These are phyloP conservation scores for Didymella arachidicola DNA, from an alignment of 2,329 filamentous ascomycete genomes.

Conservation along the genomic window DNA sequence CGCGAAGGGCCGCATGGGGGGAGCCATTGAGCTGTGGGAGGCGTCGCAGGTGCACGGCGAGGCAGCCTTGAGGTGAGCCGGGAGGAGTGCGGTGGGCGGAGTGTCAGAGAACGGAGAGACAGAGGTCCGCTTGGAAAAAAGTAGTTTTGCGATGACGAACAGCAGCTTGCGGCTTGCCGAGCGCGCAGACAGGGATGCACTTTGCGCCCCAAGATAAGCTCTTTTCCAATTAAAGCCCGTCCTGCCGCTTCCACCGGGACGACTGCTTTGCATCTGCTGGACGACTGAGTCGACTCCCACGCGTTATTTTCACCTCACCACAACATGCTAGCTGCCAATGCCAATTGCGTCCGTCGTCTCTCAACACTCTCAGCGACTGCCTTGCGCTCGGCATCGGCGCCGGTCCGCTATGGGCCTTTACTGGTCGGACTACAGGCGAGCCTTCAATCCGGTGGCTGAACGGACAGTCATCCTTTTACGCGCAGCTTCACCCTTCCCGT, in stretches of 20 bases:
- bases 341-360: background rate
- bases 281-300: background rate
- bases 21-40: constrained; percentile 40
- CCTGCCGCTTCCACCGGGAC: constrained; percentile 6
- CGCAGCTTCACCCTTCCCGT: constrained; percentile 8
- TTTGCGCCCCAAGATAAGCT: constrained; percentile 20
- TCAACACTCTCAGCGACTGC: background rate
- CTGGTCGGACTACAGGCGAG: constrained; percentile 8
- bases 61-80: constrained; percentile 10
- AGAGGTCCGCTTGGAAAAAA: constrained; percentile 6
- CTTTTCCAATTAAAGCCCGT: constrained; percentile 13
- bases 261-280: background rate
- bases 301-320: background rate
- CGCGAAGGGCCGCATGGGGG: constrained; percentile 48
- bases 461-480: constrained; percentile 11
- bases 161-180: constrained; percentile 6
- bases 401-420: constrained; percentile 7
- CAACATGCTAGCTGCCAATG: background rate
- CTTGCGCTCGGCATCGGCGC: constrained; percentile 16
- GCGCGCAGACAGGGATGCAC: constrained; percentile 12
- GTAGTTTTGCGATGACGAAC: constrained; percentile 42
- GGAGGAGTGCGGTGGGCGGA: background rate
- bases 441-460: constrained; percentile 5
- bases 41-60: constrained; percentile 17
- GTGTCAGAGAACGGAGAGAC: background rate